Evolutionary conservation across 2,329 filamentous ascomycete species (phyloP), one percentile per base, ranked within the genome.

Genomic region (Penicillium occitanis): DNA sequence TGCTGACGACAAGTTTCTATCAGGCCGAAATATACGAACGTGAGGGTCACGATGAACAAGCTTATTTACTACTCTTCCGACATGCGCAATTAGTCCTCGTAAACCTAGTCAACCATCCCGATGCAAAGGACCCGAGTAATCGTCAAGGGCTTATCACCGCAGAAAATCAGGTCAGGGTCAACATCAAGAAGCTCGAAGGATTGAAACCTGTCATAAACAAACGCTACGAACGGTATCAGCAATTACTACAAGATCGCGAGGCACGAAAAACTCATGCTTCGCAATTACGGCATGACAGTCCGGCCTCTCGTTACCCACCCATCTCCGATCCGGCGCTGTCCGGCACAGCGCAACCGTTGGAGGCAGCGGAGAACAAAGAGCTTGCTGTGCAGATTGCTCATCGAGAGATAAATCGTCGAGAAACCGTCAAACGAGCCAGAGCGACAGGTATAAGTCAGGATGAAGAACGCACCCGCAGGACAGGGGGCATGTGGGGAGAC

Each of bases 31-130:
- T 94, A 71, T 97, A 97, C 75, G 86, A 95, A 73, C 86, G 86
- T 50, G 94, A 98, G 78, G 90, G 90, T 73, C 93, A 97, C 78
- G 88, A 92, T 69, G 88, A 93, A 72, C 90, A 95, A 74, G 91
- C 94, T 4, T 99, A 96, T 77, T 86, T 97, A 64, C 88, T 98
- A 67, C 86, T 96, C n/a, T 92, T 95, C 75, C 89, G 95, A 71
- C 93, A 96, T 79, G 92, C 92, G 10, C 85, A 90, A 63, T 87
- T 99, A n/a, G 87, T 97, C 28, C 82, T 97, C 33, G 86, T 92
- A 6, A 85, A 90, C 63, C 83, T 99, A 8, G 84, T 87, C 0
- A 85, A 82, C 1, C 95, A 98, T 72, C 93, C 94, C 1, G 88
- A 95, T 65, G 87, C 87, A 55, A 90, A 86, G 70, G 85, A 87